Base-by-base conservation (phyloP, 495 filamentous ascomycete species). In the Penicillium canescens region DNA sequence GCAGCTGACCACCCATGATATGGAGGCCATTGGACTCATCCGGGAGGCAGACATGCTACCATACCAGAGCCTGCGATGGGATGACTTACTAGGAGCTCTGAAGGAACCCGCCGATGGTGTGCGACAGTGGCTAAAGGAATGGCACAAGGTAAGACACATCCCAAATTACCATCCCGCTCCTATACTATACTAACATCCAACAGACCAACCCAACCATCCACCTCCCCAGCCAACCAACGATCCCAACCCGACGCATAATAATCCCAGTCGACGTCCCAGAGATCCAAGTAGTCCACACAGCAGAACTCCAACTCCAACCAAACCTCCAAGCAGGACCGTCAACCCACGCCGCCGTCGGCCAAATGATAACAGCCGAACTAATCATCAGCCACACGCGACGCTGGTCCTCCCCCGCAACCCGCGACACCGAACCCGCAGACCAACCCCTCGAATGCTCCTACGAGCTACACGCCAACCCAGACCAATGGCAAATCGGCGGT, bases 401-500 rank as follows among this genome's bases (percentile, higher is more conserved):
- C 16, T 96, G 94, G 92, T 87, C 88, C 62, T 81, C 70, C 52
- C 59, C 70, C 45, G 57, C 67, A 24, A 63, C 62, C 3, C 65
- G 71, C 33, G 64, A 69, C 8, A 54, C 74, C 44, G 65, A 69
- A 10, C 54, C 73, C 43, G 65, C 71, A 9, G 71, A 69, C 8
- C 69, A 78, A 16, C 75, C 85, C 33, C 71, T 94, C 2, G 86
- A 91, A 60, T 96, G 96, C 67, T 82, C 85, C 54, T 96, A 91
- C 68, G 91, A 96, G 61, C 67, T 98, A 10, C 83, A 88, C 36
- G 86, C 89, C 10, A 82, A 86, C 33, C 68, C 82, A 0, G 91
- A 95, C 11, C 75, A 77, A 1, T 98, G 92, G 93, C 79, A 96
- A 1, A 72, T 98, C 4, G 92, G 91, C 26, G 94, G 95, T 0